Percentiles rank a stretch among this genome's conserved stretches.
Evolutionary conservation across 805 yeast species (phyloP).

Genomic region (Starmera pachycereana): DNA sequence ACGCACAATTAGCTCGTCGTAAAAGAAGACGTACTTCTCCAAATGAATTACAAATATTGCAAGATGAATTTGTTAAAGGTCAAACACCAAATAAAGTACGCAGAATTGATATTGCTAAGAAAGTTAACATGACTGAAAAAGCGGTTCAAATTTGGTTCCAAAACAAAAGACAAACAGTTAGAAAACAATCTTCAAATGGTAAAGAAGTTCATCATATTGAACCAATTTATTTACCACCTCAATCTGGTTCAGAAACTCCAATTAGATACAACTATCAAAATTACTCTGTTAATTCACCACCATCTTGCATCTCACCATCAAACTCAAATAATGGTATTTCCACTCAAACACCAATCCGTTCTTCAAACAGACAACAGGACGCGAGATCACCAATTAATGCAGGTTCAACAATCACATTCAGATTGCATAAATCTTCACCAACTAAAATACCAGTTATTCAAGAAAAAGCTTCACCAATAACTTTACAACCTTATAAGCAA

Average conservation of each 20-base stretch:
- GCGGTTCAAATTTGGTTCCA: constrained; percentile 99
- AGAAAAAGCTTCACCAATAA: constrained; percentile 3
- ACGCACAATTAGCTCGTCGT: constrained; percentile 86
- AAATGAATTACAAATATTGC: constrained; percentile 70
- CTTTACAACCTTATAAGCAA: constrained; percentile 6
- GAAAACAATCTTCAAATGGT: constrained; percentile 34
- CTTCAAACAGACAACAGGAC: constrained; percentile 2
- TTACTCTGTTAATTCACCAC: not conserved
- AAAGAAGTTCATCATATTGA: constrained; percentile 20
- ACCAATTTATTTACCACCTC: constrained; percentile 8
- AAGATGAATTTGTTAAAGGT: constrained; percentile 66
- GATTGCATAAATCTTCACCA: constrained; percentile 2
- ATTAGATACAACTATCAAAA: not conserved
- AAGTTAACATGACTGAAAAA: constrained; percentile 90
- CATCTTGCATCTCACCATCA: not conserved
- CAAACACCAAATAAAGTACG: constrained; percentile 72
- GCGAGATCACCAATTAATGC: constrained; percentile 2
- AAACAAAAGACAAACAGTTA: constrained; percentile 78
- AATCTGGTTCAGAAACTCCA: constrained; percentile 3
- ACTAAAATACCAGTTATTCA: not conserved
- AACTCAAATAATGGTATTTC: not conserved
- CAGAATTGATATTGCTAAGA: constrained; percentile 68
- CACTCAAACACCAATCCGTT: constrained; percentile 12
- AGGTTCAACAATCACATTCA: constrained; percentile 15
- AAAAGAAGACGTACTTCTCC: constrained; percentile 94